Conservation (phyloP, 164 flowering plant genomes). For the Stephania cephalantha region DNA sequence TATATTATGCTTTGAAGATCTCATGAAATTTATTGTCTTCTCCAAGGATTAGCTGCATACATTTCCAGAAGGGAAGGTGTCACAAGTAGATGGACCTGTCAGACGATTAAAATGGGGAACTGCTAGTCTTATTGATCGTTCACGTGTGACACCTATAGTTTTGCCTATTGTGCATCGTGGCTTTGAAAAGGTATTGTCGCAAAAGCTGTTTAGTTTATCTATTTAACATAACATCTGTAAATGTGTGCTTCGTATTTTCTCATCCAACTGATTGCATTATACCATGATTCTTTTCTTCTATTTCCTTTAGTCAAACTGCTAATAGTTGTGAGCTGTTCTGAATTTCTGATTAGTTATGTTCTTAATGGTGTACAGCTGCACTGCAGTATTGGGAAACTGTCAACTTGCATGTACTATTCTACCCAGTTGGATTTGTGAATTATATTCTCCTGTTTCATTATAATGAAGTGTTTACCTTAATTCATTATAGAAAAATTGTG, state of each 20-base stretch:
- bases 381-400: neutral
- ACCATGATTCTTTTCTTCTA: neutral
- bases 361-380: neutral
- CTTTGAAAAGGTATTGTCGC: slow-evolving; percentile 57
- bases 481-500: too few species aligned
- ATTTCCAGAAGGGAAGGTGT: slow-evolving; percentile 93
- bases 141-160: slow-evolving; percentile 83
- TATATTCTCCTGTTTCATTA: neutral
- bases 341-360: neutral
- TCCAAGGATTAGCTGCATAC: slow-evolving; percentile 69
- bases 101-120: slow-evolving; percentile 96
- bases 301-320: neutral
- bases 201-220: neutral
- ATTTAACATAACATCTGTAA: neutral
- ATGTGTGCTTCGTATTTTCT: neutral
- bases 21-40: slow-evolving; percentile 20
- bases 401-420: neutral
- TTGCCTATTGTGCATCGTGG: slow-evolving; percentile 90
- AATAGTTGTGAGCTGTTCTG: neutral
- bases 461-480: neutral
- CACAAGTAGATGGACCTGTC: slow-evolving; percentile 71
- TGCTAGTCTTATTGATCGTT: slow-evolving; percentile 87
- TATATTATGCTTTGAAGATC: neutral
- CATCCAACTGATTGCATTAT: neutral
- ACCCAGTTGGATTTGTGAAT: neutral